Evolutionary conservation across 2,329 filamentous ascomycete species (phyloP), one percentile per base, ranked within the genome.

Genomic region (Epichloe hybrida): DNA sequence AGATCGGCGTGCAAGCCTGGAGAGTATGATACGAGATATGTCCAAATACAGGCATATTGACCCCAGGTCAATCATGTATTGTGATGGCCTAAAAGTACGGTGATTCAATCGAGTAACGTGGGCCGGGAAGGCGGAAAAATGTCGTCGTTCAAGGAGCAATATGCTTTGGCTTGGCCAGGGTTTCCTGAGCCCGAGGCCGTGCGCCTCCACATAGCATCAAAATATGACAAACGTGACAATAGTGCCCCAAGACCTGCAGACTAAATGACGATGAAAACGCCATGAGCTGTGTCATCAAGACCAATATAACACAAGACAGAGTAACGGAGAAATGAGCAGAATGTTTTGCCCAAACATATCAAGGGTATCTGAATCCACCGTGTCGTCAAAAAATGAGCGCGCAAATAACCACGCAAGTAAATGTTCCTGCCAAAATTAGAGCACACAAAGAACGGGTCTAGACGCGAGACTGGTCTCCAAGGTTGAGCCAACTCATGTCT

Each of bases 401-500:
- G 12, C 27, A 47, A 21, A 21, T 7, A 39, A 17, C 17, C 21
- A 37, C 39, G 51, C 44, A 38, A 39, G 21, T 15, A 51, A 34
- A 34, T 31, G 11, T 39, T 45, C n/a, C 21, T 21, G 13, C 35
- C 13, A 31, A 21, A 40, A 45, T 27, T 12, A 34, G 20, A 21
- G 13, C 38, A 42, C 13, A 35, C 34, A 21, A 23, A 21, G 7
- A 9, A 23, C 4, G 15, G 38, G 31, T 31, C 37, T 49, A 53
- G 39, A 51, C 45, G 53, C 59, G 62, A 41, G 60, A 55, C 38
- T 64, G 61, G 38, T 76, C 76, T 45, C 80, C 81, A 17, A 89
- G 72, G 61, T 89, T 88, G 55, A 90, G 68, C 86, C 86, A 90
- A 66, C 83, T 87, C 83, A 89, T 86, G 64, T 89, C 86, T 48